These are phyloP conservation scores for Penicillium glabrum DNA, from an alignment of 2,329 filamentous ascomycete genomes.

Conservation along the genomic window DNA sequence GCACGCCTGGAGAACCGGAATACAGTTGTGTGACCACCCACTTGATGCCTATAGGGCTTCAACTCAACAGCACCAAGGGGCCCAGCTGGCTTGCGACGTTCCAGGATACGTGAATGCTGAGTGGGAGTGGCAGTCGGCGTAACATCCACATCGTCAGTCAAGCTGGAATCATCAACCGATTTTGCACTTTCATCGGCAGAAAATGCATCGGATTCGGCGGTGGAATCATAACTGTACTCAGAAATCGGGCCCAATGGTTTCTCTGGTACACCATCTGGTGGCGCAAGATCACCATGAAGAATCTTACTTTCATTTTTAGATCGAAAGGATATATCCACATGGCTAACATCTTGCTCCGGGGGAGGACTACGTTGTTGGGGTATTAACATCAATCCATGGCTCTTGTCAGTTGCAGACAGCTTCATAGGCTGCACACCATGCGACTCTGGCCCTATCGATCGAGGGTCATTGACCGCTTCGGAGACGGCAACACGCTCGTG, in stretches of 20 bases:
- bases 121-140: constrained; percentile 50
- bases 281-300: constrained; percentile 58
- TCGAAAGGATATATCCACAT: constrained; percentile 63
- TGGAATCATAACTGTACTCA: constrained; percentile 39
- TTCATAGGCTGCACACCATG: constrained; percentile 25
- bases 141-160: constrained; percentile 54
- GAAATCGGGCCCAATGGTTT: constrained; percentile 37
- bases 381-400: constrained; percentile 27
- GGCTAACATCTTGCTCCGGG: constrained; percentile 39
- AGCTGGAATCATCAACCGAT: constrained; percentile 54
- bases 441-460: constrained; percentile 20
- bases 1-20: constrained; percentile 94
- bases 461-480: constrained; percentile 28
- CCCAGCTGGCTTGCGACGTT: constrained; percentile 31
- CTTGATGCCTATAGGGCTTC: constrained; percentile 95
- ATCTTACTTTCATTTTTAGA: constrained; percentile 61
- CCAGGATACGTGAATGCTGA: constrained; percentile 25
- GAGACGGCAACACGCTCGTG: constrained; percentile 52
- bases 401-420: constrained; percentile 25
- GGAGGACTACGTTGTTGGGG: constrained; percentile 27
- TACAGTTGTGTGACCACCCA: constrained; percentile 92
- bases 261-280: constrained; percentile 38
- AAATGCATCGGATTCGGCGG: constrained; percentile 46
- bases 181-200: constrained; percentile 44
- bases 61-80: constrained; percentile 90